A percentile compares a stretch with the other conserved stretches of the same genome.
Conservation (phyloP, 108 stramenopile genomes). For the Nitzschia sp. region DNA sequence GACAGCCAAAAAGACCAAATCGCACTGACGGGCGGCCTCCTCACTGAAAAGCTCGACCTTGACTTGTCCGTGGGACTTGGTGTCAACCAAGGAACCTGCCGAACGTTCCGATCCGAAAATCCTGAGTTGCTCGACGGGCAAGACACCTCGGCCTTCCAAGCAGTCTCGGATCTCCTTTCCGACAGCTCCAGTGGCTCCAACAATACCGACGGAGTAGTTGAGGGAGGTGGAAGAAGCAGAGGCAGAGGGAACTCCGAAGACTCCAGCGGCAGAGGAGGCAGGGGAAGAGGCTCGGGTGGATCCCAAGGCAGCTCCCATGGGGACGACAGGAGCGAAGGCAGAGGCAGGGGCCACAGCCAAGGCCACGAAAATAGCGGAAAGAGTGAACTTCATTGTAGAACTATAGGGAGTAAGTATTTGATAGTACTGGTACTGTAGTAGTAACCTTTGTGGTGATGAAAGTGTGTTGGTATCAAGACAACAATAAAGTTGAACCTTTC, state of each 20-base stretch:
- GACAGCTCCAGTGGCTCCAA: slow-evolving; percentile 98
- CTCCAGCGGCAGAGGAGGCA: neutral
- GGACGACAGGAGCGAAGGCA: neutral
- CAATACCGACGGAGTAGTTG: slow-evolving; percentile 82
- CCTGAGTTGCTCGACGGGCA: slow-evolving; percentile 69
- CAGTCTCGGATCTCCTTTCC: slow-evolving; percentile 93
- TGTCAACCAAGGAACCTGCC: slow-evolving; percentile 78
- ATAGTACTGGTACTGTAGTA: no score
- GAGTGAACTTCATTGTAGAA: neutral
- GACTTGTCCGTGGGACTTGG: slow-evolving; percentile 76
- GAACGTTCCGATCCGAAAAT: slow-evolving; percentile 85
- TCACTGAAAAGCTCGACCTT: slow-evolving; percentile 82
- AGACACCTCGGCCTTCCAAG: slow-evolving; percentile 70
- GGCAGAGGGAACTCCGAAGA: neutral
- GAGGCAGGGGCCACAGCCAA: neutral
- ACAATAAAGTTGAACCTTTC: no score
- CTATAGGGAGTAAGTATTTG: no score
- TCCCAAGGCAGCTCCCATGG: neutral
- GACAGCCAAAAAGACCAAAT: slow-evolving; percentile 91
- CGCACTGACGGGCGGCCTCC: slow-evolving; percentile 71
- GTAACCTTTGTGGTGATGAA: no score
- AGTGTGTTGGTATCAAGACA: no score
- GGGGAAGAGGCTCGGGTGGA: neutral
- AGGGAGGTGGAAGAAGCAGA: slow-evolving; percentile 6
- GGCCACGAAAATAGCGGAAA: neutral